These are phyloP conservation scores for Penicillium goetzii DNA, from an alignment of 495 filamentous ascomycete species.

Conservation along the genomic window DNA sequence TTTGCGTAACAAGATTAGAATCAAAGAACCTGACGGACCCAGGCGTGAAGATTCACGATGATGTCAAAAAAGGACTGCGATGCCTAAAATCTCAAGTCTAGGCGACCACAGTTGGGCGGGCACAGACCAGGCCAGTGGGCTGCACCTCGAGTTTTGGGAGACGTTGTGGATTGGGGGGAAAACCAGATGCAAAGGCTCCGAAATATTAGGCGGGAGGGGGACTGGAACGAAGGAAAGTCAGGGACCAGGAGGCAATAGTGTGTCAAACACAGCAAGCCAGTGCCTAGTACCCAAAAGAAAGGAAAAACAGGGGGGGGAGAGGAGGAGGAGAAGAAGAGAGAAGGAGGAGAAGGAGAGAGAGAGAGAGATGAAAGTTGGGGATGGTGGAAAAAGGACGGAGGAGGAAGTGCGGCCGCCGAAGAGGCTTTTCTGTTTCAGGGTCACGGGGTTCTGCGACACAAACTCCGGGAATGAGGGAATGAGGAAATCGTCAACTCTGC, in stretches of 20 bases:
- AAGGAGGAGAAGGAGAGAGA: slow-evolving; percentile 21
- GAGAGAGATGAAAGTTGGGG: slow-evolving; percentile 17
- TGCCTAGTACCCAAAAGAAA: slow-evolving; percentile 36
- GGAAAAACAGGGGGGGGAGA: slow-evolving; percentile 26
- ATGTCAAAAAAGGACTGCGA: slow-evolving; percentile 20
- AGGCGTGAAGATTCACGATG: slow-evolving; percentile 24
- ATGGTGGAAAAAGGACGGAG: slow-evolving; percentile 22
- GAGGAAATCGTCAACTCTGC: slow-evolving; percentile 13
- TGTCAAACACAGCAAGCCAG: slow-evolving; percentile 55
- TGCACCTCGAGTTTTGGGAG: slow-evolving; percentile 38
- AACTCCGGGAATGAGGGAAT: slow-evolving; percentile 21
- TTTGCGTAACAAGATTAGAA: slow-evolving; percentile 54
- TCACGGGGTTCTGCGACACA: slow-evolving; percentile 25
- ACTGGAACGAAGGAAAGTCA: slow-evolving; percentile 48
- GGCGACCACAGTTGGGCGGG: slow-evolving; percentile 39
- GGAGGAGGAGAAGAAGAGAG: slow-evolving; percentile 21
- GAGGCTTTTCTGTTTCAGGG: slow-evolving; percentile 31
- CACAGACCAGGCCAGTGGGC: slow-evolving; percentile 59
- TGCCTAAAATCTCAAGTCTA: slow-evolving; percentile 35
- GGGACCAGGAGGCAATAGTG: slow-evolving; percentile 46
- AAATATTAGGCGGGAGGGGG: slow-evolving; percentile 19
- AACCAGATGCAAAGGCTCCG: slow-evolving; percentile 26
- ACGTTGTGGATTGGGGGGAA: slow-evolving; percentile 12
- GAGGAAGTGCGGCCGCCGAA: slow-evolving; percentile 26
- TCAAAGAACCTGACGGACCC: slow-evolving; percentile 23